Conservation (phyloP, 768 basidiomycete species). For the Hericium erinaceus region DNA sequence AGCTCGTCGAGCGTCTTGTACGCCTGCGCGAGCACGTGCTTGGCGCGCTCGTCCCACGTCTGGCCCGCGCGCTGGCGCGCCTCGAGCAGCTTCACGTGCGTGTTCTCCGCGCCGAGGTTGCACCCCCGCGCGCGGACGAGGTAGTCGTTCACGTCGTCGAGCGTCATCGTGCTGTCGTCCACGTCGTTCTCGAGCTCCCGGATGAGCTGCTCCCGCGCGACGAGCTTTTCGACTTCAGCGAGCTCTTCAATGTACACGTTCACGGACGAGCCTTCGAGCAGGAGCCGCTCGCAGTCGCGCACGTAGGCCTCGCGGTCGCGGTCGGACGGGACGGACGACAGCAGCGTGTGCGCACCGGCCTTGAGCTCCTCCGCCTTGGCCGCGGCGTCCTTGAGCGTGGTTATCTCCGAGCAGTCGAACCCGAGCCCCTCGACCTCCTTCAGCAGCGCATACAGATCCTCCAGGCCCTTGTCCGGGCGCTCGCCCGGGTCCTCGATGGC, state of each 20-base stretch:
- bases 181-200: conserved; percentile 65
- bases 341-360: conserved; percentile 41
- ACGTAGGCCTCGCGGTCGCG: conserved; percentile 49
- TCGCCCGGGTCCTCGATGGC: conserved; percentile 49
- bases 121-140: conserved; percentile 63
- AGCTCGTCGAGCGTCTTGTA: conserved; percentile 71
- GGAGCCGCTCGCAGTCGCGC: conserved; percentile 60
- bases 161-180: conserved; percentile 57
- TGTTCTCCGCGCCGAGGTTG: conserved; percentile 55
- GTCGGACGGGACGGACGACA: conserved; percentile 32
- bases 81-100: conserved; percentile 53
- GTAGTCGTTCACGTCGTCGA: conserved; percentile 71
- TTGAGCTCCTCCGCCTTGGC: conserved; percentile 59
- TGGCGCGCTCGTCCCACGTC: conserved; percentile 70
- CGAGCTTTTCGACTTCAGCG: conserved; percentile 67
- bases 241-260: conserved; percentile 83
- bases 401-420: conserved; percentile 77
- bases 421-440: conserved; percentile 68
- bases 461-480: conserved; percentile 60
- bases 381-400: conserved; percentile 41
- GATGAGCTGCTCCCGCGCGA: conserved; percentile 69
- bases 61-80: conserved; percentile 57
- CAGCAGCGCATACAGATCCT: conserved; percentile 62
- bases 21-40: conserved; percentile 54
- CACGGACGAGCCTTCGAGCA: conserved; percentile 61